A percentile compares a stretch with the other conserved stretches of the same genome.
phyloP scores from a whole-genome alignment of 1,139 yeast species.

The Maudiozyma humilis region DNA sequence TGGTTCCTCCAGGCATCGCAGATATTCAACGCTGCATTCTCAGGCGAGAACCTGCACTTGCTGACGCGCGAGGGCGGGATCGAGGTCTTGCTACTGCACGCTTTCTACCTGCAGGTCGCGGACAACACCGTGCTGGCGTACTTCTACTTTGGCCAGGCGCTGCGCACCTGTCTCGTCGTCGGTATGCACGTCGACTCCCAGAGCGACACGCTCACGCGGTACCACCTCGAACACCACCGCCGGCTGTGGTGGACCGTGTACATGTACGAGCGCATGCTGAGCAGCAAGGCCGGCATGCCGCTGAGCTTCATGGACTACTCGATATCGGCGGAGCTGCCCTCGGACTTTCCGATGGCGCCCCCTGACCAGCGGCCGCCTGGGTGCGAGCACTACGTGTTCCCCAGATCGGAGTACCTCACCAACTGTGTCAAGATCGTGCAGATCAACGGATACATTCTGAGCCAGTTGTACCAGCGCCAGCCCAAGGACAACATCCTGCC shows the following conservation, averaged over 20 bases:
- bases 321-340: constrained; percentile 67
- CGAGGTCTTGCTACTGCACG: constrained; percentile 69
- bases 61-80: constrained; percentile 73
- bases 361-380: constrained; percentile 51
- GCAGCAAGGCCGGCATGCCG: constrained; percentile 81
- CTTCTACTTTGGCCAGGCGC: constrained; percentile 70
- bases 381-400: constrained; percentile 64
- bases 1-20: constrained; percentile 72
- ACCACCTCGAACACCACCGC: constrained; percentile 70
- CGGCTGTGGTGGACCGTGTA: constrained; percentile 89
- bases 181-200: constrained; percentile 86
- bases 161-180: constrained; percentile 61
- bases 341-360: constrained; percentile 54
- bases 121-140: constrained; percentile 80
- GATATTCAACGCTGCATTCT: constrained; percentile 63
- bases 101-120: constrained; percentile 76
- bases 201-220: constrained; percentile 51
- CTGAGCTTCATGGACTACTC: constrained; percentile 71
- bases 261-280: constrained; percentile 79
- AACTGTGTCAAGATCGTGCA: constrained; percentile 77
- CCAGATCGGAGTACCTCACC: constrained; percentile 70
- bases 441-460: constrained; percentile 65
- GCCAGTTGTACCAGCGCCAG: constrained; percentile 66
- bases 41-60: constrained; percentile 72
- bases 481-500: constrained; percentile 70